Percentiles rank a stretch among this genome's conserved stretches.
phyloP scores from a whole-genome alignment of 179 eudicot genomes.

The Kewa caespitosa region DNA sequence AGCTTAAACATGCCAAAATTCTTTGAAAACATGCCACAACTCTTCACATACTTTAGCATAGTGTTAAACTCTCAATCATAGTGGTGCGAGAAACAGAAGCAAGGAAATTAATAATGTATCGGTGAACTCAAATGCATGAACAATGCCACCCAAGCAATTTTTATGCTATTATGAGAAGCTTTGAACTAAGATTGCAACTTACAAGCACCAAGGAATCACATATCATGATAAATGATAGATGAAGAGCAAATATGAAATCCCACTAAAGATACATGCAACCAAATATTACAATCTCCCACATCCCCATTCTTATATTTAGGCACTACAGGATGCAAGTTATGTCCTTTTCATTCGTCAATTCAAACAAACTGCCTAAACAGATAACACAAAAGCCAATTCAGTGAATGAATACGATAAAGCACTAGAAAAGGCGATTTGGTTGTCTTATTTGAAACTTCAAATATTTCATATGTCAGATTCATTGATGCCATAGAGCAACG shows the following conservation, averaged over 20 bases:
- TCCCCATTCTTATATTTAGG: neutral
- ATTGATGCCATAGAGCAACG: neutral
- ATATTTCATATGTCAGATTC: constrained; percentile 7
- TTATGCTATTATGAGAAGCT: neutral
- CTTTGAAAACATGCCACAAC: neutral
- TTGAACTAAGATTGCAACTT: neutral
- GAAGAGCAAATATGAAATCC: neutral
- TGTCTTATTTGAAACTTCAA: neutral
- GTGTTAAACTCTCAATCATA: neutral
- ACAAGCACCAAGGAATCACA: neutral
- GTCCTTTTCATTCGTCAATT: neutral
- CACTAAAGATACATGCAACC: neutral
- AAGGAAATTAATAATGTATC: neutral
- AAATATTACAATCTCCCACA: neutral
- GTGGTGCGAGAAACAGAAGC: neutral
- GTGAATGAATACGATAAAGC: neutral
- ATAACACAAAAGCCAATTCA: neutral
- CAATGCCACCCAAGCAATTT: neutral
- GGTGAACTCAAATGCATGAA: neutral
- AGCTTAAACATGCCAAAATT: neutral
- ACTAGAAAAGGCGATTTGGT: neutral
- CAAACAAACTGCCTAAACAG: neutral
- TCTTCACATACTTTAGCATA: neutral
- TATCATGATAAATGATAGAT: neutral
- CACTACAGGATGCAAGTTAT: neutral